Conservation (phyloP, 495 filamentous ascomycete species). For the Bombardia bombarda region DNA sequence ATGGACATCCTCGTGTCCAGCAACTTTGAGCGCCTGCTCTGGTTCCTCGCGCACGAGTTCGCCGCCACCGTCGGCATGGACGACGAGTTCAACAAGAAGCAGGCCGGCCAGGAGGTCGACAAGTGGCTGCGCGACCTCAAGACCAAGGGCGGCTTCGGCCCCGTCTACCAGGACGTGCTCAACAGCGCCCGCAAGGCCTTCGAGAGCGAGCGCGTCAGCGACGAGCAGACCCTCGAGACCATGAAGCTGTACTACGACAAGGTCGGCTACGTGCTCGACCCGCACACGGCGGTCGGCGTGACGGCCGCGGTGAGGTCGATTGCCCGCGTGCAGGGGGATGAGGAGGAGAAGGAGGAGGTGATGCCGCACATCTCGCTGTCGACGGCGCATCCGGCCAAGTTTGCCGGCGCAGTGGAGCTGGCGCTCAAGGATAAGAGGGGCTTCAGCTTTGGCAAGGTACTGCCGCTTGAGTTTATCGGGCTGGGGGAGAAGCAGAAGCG, state of each 20-base stretch:
- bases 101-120: slow-evolving; percentile 57
- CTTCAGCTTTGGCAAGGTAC: slow-evolving; percentile 66
- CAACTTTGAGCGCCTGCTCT: slow-evolving; percentile 95
- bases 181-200: slow-evolving; percentile 58
- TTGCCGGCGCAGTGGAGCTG: slow-evolving; percentile 66
- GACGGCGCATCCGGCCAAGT: slow-evolving; percentile 93
- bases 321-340: slow-evolving; percentile 33
- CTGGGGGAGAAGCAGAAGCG: slow-evolving; percentile 58
- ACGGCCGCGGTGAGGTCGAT: slow-evolving; percentile 61
- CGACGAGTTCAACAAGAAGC: slow-evolving; percentile 48
- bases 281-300: slow-evolving; percentile 84
- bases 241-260: slow-evolving; percentile 60
- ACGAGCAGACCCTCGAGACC: slow-evolving; percentile 65
- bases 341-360: too few species aligned
- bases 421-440: slow-evolving; percentile 58
- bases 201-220: slow-evolving; percentile 73
- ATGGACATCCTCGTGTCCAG: slow-evolving; percentile 96
- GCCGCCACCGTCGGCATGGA: slow-evolving; percentile 44
- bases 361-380: slow-evolving; percentile 69
- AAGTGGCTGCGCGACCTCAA: slow-evolving; percentile 72
- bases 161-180: slow-evolving; percentile 60
- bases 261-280: slow-evolving; percentile 75
- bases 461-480: slow-evolving; percentile 71
- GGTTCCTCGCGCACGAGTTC: slow-evolving; percentile 74
- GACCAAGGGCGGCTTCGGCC: slow-evolving; percentile 65